These are phyloP conservation scores for Polyporus arcularius DNA, from an alignment of 768 basidiomycete species.

Conservation along the genomic window DNA sequence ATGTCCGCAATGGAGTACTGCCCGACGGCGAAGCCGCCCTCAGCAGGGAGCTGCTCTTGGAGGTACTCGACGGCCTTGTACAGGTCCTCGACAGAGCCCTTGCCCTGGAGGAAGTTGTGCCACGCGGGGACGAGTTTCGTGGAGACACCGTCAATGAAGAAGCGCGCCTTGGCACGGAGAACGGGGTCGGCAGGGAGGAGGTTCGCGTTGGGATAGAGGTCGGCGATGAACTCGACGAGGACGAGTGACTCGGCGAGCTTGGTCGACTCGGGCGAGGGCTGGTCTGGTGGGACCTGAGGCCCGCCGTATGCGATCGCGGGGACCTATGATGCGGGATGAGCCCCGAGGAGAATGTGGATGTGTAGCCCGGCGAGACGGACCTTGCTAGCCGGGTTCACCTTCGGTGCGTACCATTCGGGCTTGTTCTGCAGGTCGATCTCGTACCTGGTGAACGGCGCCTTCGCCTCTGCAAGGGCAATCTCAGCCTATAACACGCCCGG, in stretches of 20 bases:
- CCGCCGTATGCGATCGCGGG: constrained; percentile 68
- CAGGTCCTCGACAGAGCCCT: constrained; percentile 38
- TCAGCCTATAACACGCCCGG: constrained; percentile 44
- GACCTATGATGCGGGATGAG: constrained; percentile 36
- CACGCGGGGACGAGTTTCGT: constrained; percentile 46
- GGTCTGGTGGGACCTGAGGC: constrained; percentile 52
- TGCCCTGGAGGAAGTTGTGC: constrained; percentile 35
- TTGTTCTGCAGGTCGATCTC: constrained; percentile 69
- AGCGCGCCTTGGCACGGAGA: constrained; percentile 55
- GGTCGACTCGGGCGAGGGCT: constrained; percentile 58
- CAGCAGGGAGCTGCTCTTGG: constrained; percentile 49
- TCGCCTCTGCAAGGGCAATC: constrained; percentile 59
- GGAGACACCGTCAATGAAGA: constrained; percentile 60
- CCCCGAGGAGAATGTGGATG: too few species aligned
- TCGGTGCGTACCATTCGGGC: constrained; percentile 67
- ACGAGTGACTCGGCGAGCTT: constrained; percentile 69
- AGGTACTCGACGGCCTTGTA: constrained; percentile 46
- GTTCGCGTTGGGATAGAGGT: constrained; percentile 49
- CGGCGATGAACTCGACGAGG: constrained; percentile 67
- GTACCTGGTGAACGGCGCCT: constrained; percentile 48
- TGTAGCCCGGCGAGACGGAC: constrained; percentile 29
- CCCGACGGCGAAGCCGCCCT: constrained; percentile 45
- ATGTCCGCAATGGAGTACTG: constrained; percentile 65
- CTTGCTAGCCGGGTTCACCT: constrained; percentile 70
- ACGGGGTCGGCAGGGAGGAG: constrained; percentile 61